Percentiles rank a stretch among this genome's conserved stretches.
These are phyloP conservation scores for Albatrellus ellisii DNA, from an alignment of 768 basidiomycete genomes.

Conservation along the genomic window DNA sequence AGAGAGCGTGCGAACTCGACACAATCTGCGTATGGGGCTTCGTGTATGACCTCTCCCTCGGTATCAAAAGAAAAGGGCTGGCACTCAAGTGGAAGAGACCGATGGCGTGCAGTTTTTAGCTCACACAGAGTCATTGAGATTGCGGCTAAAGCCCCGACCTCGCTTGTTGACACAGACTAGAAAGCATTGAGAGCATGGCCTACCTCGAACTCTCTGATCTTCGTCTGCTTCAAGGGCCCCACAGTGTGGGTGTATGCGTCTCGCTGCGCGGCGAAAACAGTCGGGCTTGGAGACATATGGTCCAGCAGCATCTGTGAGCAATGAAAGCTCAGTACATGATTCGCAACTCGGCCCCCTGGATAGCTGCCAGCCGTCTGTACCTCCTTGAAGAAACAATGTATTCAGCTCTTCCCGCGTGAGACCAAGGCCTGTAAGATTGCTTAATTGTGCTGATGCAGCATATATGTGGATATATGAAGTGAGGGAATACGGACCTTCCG, in stretches of 20 bases:
- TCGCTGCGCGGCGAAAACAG: conserved; percentile 12
- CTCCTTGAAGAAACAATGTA: too few species aligned
- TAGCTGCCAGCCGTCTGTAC: too few species aligned
- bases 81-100: conserved; percentile 13
- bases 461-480: too few species aligned
- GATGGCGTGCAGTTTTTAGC: conserved; percentile 9
- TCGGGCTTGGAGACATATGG: conserved; percentile 9
- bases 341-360: neutral
- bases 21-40: conserved; percentile 6
- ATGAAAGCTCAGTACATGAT: neutral
- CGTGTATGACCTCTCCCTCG: neutral
- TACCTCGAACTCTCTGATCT: conserved; percentile 11
- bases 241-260: conserved; percentile 8
- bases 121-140: conserved; percentile 14
- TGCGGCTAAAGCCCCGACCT: too few species aligned
- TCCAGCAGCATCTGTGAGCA: neutral
- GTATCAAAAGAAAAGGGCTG: conserved; percentile 5
- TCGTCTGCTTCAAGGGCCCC: conserved; percentile 11
- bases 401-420: too few species aligned
- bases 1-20: conserved; percentile 14
- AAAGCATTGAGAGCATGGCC: neutral
- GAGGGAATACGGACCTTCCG: too few species aligned
- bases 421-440: too few species aligned
- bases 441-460: too few species aligned
- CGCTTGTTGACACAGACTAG: too few species aligned